Conservation (phyloP, 495 filamentous ascomycete species). For the Chaetomium fimeti region DNA sequence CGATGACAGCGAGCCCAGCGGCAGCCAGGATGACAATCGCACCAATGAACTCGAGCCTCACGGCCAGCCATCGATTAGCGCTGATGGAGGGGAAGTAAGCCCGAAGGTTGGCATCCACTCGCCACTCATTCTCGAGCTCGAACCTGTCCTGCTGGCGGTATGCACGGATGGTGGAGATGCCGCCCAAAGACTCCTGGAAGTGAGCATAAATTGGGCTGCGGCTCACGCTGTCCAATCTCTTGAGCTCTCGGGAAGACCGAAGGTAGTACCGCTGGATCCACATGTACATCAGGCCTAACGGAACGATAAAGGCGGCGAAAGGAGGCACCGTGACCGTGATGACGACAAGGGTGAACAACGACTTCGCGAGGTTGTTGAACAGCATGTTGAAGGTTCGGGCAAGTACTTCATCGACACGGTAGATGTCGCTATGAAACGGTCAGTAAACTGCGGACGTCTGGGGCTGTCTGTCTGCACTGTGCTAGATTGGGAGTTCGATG, state of each 20-base stretch:
- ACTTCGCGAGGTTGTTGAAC: slow-evolving; percentile 82
- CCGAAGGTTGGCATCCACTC: slow-evolving; percentile 90
- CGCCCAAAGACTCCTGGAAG: slow-evolving; percentile 95
- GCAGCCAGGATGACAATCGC: slow-evolving; percentile 89
- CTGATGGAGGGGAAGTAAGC: slow-evolving; percentile 97
- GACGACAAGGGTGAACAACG: slow-evolving; percentile 81
- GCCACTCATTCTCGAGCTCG: slow-evolving; percentile 92
- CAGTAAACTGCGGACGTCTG: slow-evolving; percentile 29
- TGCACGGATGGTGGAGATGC: slow-evolving; percentile 94
- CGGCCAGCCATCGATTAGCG: slow-evolving; percentile 94
- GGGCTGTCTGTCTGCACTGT: slow-evolving; percentile 14
- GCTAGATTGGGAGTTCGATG: slow-evolving; percentile 17
- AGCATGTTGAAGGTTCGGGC: slow-evolving; percentile 92
- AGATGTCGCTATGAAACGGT: slow-evolving; percentile 72
- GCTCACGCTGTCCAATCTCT: slow-evolving; percentile 91
- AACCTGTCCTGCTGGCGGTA: slow-evolving; percentile 89
- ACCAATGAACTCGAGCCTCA: slow-evolving; percentile 93
- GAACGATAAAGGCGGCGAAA: slow-evolving; percentile 77
- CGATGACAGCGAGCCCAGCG: slow-evolving; percentile 77
- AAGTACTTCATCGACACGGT: slow-evolving; percentile 91
- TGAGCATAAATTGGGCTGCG: slow-evolving; percentile 96
- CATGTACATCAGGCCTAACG: slow-evolving; percentile 76
- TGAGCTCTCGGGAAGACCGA: slow-evolving; percentile 91
- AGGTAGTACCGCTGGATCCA: slow-evolving; percentile 98
- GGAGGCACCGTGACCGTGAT: slow-evolving; percentile 78